Conservation (phyloP, 2,329 filamentous ascomycete genomes). For the Fusarium sp. region DNA sequence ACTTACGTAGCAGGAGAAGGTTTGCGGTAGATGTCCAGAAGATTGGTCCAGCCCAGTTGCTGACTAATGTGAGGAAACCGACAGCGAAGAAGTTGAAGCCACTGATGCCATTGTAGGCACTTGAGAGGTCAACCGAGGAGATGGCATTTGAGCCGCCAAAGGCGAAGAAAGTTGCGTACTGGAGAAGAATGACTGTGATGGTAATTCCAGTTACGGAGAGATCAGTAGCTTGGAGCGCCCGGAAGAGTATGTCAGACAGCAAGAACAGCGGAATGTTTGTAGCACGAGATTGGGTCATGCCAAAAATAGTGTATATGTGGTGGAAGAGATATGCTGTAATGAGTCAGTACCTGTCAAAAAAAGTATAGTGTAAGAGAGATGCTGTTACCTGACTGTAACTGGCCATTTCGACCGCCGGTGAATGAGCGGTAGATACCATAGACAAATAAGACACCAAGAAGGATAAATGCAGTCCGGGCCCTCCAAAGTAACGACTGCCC, state of each 20-base stretch:
- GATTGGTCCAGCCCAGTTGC: conserved; percentile 92
- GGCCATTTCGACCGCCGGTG: conserved; percentile 43
- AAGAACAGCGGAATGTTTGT: conserved; percentile 89
- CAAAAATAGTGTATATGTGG: conserved; percentile 79
- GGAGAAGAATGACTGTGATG: conserved; percentile 78
- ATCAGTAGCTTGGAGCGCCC: conserved; percentile 60
- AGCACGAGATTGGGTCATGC: conserved; percentile 87
- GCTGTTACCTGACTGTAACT: conserved; percentile 50
- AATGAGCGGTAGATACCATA: conserved; percentile 58
- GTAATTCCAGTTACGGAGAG: conserved; percentile 71
- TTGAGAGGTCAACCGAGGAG: conserved; percentile 93
- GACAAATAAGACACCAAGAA: conserved; percentile 55
- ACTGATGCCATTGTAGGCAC: conserved; percentile 91
- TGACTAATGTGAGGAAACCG: conserved; percentile 83
- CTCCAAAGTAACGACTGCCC: conserved; percentile 61
- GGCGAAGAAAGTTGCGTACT: conserved; percentile 88
- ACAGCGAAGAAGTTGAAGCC: conserved; percentile 86
- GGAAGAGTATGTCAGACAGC: conserved; percentile 73
- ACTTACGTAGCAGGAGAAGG: conserved; percentile 64
- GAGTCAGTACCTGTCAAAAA: conserved; percentile 9
- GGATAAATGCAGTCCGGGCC: conserved; percentile 64
- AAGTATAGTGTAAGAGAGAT: not conserved
- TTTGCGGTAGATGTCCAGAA: conserved; percentile 83
- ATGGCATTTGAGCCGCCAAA: conserved; percentile 94
- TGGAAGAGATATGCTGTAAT: conserved; percentile 65